Conservation (phyloP, 805 yeast genomes). For the Ogataea naganishii region DNA sequence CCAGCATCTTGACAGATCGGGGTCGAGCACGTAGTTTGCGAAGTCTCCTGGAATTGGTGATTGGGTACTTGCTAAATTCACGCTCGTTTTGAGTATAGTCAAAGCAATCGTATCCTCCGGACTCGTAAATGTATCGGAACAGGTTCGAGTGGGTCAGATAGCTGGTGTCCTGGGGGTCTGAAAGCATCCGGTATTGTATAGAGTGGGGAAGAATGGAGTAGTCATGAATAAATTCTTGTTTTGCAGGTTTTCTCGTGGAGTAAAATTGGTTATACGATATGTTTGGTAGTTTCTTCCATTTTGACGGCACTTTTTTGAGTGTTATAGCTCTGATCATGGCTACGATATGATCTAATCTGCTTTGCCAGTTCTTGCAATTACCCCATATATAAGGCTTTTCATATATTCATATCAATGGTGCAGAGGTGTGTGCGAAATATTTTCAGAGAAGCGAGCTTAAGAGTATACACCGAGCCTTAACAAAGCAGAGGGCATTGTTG, state of each 20-base stretch:
- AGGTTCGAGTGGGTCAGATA: constrained; percentile 18
- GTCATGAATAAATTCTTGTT: constrained; percentile 21
- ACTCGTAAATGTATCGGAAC: constrained; percentile 18
- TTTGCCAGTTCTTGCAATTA: no score
- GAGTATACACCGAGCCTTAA: no score
- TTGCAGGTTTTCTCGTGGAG: not conserved
- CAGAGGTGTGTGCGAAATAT: no score
- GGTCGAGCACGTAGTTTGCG: constrained; percentile 41
- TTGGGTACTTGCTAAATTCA: constrained; percentile 34
- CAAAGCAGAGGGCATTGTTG: no score
- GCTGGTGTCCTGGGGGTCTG: no score
- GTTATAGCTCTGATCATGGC: constrained; percentile 1
- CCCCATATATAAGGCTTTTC: no score
- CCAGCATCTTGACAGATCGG: constrained; percentile 54
- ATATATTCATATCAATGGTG: no score
- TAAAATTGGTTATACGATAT: no score
- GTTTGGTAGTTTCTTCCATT: no score
- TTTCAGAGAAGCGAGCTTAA: no score
- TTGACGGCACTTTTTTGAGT: not conserved
- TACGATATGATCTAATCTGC: no score
- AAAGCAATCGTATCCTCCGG: constrained; percentile 28
- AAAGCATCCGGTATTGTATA: constrained; percentile 21
- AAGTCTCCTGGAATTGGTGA: constrained; percentile 28
- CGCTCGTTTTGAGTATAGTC: constrained; percentile 21
- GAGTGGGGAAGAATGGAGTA: constrained; percentile 23